Base-by-base conservation (phyloP, 768 basidiomycete species). In the Trametes cubensis region DNA sequence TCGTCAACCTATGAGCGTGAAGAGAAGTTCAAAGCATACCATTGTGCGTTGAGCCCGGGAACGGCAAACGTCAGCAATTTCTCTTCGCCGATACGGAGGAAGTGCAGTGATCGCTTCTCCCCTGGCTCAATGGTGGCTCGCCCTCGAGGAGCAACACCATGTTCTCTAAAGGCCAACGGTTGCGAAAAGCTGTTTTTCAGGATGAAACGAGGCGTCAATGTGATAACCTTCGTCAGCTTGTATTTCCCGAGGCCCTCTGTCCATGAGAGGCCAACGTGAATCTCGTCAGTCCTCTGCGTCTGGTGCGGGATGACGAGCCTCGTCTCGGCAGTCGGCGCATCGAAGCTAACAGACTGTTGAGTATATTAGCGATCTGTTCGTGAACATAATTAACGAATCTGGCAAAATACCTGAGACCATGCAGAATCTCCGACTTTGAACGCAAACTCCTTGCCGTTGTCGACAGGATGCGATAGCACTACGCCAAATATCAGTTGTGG, bases 191-290 rank as follows among this genome's bases (percentile, higher is more conserved):
- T 82, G 75, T 98, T 99, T 74, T 88, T 91, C 67, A 98, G 74
- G 64, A 98, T 77, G 78, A 95, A 98, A 48, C 97, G 86, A 26
- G 97, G 97, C 8, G 91, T 81, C 40, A 98, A 77, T 0, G 92
- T 95, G 66, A 99, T 87, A 66, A 98, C 89, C 77, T 98, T 98
- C 26, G 89, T 90, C 38, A 98, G 78, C 71, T 98, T 98, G 74
- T 98, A 98, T 79, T 97, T 98, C 39, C 97, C 97, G n/a, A 88
- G 78, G 1, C 95, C 97, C 74, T 96, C 95, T 18, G 84, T 82
- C 85, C 95, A 98, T 5, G 94, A 95, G 41, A 99, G 68, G 2
- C 96, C 97, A 48, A 92, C 74, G 71, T 95, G 91, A 55, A 87
- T 81, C 71, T 88, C 85, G 49, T 90, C 86, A 2, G 81, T 76